Conservation (phyloP, 2,329 filamentous ascomycete species). For the Aspergillus hortae region DNA sequence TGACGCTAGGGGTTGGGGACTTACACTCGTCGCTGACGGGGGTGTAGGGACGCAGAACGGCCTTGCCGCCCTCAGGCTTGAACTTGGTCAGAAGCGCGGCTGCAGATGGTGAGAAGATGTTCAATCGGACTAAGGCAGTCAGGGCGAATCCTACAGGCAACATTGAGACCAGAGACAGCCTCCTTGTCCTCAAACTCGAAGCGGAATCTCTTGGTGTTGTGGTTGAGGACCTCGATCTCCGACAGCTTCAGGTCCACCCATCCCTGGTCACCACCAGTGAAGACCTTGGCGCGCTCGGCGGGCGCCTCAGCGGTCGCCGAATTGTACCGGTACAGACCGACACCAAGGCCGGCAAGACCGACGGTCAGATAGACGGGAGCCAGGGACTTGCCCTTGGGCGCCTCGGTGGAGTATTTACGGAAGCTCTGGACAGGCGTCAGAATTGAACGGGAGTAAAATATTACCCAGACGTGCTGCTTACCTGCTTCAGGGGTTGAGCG, state of each 20-base stretch:
- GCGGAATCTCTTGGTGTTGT: conserved; percentile 90
- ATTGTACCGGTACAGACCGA: conserved; percentile 55
- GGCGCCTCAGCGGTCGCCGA: conserved; percentile 28
- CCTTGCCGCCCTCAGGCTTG: conserved; percentile 81
- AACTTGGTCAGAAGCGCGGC: conserved; percentile 85
- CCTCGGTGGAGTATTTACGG: conserved; percentile 69
- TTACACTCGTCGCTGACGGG: conserved; percentile 80
- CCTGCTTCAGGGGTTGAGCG: conserved; percentile 63
- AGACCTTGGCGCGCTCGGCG: conserved; percentile 48
- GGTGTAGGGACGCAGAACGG: conserved; percentile 87
- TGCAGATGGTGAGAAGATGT: conserved; percentile 21
- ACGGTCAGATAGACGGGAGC: conserved; percentile 53
- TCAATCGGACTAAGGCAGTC: neutral
- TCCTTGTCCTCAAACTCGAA: conserved; percentile 84
- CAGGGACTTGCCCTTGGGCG: conserved; percentile 53
- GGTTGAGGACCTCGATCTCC: conserved; percentile 74
- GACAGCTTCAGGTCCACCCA: conserved; percentile 79
- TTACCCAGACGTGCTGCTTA: conserved; percentile 38
- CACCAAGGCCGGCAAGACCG: conserved; percentile 43
- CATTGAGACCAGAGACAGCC: conserved; percentile 73
- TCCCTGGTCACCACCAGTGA: conserved; percentile 85
- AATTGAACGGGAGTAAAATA: neutral
- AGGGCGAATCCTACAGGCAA: conserved; percentile 60
- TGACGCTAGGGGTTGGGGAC: neutral
- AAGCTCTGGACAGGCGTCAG: conserved; percentile 48